A percentile compares a stretch with the other conserved stretches of the same genome.
These are phyloP conservation scores for Hypoxylon intermedium DNA, from an alignment of 495 filamentous ascomycete genomes.

Conservation along the genomic window DNA sequence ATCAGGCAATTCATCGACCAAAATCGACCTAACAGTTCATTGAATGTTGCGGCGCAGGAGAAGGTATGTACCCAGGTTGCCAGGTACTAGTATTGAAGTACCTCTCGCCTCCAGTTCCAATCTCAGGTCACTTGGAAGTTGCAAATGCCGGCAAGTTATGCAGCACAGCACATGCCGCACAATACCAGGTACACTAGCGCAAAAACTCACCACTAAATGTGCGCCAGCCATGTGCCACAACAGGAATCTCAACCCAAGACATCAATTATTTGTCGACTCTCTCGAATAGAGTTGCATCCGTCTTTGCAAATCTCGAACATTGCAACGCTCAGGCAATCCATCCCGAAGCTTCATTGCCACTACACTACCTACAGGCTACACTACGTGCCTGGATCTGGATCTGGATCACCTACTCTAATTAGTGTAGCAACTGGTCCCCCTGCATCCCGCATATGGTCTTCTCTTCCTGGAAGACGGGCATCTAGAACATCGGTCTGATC, in stretches of 20 bases:
- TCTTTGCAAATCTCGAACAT: constrained; percentile 15
- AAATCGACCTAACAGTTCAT: constrained; percentile 2
- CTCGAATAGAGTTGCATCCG: constrained; percentile 8
- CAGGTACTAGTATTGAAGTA: background rate
- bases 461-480: constrained; percentile 8
- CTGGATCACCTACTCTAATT: too few relatives aligned
- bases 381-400: background rate
- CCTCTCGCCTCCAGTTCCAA: constrained; percentile 14
- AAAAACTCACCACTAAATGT: constrained; percentile 4
- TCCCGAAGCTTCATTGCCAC: too few relatives aligned
- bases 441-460: constrained; percentile 30
- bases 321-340: too few relatives aligned
- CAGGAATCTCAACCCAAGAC: background rate
- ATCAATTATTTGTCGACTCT: background rate
- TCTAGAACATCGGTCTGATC: constrained; percentile 32
- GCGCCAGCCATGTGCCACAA: constrained; percentile 29
- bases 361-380: too few relatives aligned
- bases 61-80: constrained; percentile 2
- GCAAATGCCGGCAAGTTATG: constrained; percentile 31
- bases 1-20: constrained; percentile 16
- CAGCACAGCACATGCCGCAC: constrained; percentile 31
- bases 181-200: background rate
- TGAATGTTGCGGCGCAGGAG: constrained; percentile 27
- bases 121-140: constrained; percentile 19
- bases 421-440: constrained; percentile 34